Evolutionary conservation across 129 eudicot genomes (phyloP).

Genomic region (Tagetes erecta): DNA sequence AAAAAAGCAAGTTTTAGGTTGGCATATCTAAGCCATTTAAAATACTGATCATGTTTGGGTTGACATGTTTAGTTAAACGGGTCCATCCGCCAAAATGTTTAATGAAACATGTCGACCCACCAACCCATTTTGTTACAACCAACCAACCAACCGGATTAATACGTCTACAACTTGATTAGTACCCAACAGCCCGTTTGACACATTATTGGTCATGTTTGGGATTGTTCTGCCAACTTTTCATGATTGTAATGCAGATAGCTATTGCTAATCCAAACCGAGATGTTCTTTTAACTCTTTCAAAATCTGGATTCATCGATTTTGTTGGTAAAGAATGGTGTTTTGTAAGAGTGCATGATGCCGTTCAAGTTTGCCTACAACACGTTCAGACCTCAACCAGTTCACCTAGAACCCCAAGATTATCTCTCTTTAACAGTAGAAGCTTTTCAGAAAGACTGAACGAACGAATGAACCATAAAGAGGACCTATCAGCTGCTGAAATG

Average conservation of each 20-base stretch:
- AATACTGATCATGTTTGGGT: too few relatives aligned
- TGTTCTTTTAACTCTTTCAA: conserved; percentile 67
- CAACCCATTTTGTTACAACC: too few relatives aligned
- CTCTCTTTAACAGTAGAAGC: conserved; percentile 45
- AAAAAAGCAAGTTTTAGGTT: too few relatives aligned
- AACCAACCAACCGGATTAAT: too few relatives aligned
- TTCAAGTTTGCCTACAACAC: conserved; percentile 85
- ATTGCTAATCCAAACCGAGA: conserved; percentile 89
- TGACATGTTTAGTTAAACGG: too few relatives aligned
- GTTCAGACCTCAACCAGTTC: conserved; percentile 50
- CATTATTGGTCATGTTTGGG: too few relatives aligned
- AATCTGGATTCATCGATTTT: conserved; percentile 77
- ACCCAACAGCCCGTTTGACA: too few relatives aligned
- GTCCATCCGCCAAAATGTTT: too few relatives aligned
- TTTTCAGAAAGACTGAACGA: conserved; percentile 46
- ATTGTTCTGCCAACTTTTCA: conserved; percentile 7
- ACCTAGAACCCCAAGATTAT: conserved; percentile 41
- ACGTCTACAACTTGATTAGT: too few relatives aligned
- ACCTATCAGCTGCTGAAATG: conserved; percentile 37
- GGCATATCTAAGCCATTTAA: too few relatives aligned
- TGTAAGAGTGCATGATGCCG: conserved; percentile 97
- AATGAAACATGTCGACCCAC: too few relatives aligned
- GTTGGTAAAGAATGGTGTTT: conserved; percentile 95
- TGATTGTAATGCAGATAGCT: conserved; percentile 56
- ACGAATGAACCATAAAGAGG: conserved; percentile 47